Base-by-base conservation (phyloP, 2,329 filamentous ascomycete genomes). In the Microcyclospora tardicrescens region DNA sequence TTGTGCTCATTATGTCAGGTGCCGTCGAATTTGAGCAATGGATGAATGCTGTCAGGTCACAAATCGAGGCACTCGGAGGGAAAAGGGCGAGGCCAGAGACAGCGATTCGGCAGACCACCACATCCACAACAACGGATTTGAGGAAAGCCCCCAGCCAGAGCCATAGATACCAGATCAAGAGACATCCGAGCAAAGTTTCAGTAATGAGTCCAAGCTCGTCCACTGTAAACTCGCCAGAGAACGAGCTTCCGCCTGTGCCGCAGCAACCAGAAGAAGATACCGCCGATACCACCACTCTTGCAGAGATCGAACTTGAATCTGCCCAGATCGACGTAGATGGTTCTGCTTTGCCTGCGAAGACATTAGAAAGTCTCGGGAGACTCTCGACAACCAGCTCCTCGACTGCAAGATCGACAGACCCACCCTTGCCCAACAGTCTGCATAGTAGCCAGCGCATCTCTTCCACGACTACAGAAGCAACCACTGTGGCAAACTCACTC, bases 1-100 rank as follows among this genome's bases (percentile, higher is more conserved):
- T 86, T 39, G 62, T 91, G 16, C 68, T 91, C 55, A 75, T 89
- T 0, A 77, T 87, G 45, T 75, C 84, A 37, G 75, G 65, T 43
- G 77, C 79, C 2, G 75, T 80, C 45, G 77, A 83, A 33, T 83
- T 89, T 80, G 79, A 85, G 43, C 63, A 66, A 33, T 91, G 84
- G 84, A 75, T 89, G 55, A 68, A 70, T 1, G 67, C 71, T 0
- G 63, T 89, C 24, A 72, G 83, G 30, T 70, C 70, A 39, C 77
- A 83, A 52, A 86, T 89, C 37, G 77, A 84, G 49, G 65, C 67
- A 5, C 61, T 83, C 6, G 80, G 81, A 19, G 81, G 81, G 13
- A 79, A 73, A 61, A 78, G 73, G 56, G 66, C 68, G 39, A 56
- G 73, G 16, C 72, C 75, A 0, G 76, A 81, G 28, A 44, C 46